Conservation (phyloP, 148 eudicot species). For the Chenopodium quinoa region DNA sequence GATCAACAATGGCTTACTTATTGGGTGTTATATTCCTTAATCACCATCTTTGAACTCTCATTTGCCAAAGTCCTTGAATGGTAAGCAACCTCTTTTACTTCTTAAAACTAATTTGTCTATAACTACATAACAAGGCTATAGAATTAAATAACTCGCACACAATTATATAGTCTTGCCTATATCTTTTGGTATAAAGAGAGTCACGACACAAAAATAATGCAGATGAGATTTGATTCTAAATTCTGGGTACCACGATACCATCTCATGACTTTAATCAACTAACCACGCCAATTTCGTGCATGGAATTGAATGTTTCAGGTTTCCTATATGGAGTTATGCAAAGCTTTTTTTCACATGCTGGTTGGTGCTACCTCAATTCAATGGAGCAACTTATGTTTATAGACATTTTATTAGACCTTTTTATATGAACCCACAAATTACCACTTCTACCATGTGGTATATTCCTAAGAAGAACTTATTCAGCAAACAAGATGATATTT, state of each 20-base stretch:
- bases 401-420: constrained; percentile 46
- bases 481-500: constrained; percentile 35
- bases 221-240: too few relatives aligned
- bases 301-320: constrained; percentile 26
- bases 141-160: too few relatives aligned
- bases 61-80: constrained; percentile 65
- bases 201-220: too few relatives aligned
- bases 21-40: constrained; percentile 75
- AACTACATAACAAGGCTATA: too few relatives aligned
- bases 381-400: constrained; percentile 54
- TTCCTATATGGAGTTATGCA: constrained; percentile 56
- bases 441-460: constrained; percentile 40
- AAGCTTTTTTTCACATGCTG: constrained; percentile 48
- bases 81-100: constrained; percentile 31
- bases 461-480: constrained; percentile 42
- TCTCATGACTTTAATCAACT: too few relatives aligned
- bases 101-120: neutral
- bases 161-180: too few relatives aligned
- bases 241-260: too few relatives aligned
- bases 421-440: constrained; percentile 36
- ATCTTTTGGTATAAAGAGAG: too few relatives aligned
- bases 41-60: constrained; percentile 69
- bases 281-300: neutral
- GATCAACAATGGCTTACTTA: constrained; percentile 87
- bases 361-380: constrained; percentile 58